A percentile compares a stretch with the other conserved stretches of the same genome.
These are phyloP conservation scores for Phytophthora sp. DNA, from an alignment of 352 stramenopile species.

Conservation along the genomic window DNA sequence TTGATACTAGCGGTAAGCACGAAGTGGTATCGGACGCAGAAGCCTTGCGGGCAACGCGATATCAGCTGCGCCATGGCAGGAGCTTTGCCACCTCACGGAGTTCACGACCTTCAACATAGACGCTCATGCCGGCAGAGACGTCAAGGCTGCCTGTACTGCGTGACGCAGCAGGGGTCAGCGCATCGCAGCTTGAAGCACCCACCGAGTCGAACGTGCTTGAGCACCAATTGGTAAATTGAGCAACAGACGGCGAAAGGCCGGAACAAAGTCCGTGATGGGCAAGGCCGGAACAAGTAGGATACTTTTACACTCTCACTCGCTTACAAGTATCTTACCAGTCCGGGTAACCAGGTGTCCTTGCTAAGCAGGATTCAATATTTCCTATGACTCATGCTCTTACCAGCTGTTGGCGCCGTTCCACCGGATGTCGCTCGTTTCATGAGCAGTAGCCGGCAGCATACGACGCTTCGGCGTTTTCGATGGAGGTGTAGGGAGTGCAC, in stretches of 20 bases:
- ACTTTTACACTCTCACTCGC: conserved; percentile 12
- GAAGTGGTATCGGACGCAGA: neutral
- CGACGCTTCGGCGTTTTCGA: no score
- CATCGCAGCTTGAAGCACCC: no score
- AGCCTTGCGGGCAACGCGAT: neutral
- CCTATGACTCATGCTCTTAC: neutral
- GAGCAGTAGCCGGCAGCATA: neutral
- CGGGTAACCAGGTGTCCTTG: no score
- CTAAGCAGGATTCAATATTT: conserved; percentile 7
- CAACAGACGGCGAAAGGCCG: conserved; percentile 27
- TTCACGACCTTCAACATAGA: neutral
- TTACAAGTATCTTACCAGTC: neutral
- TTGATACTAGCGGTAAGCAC: neutral
- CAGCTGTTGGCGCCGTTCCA: conserved; percentile 13
- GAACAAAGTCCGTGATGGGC: conserved; percentile 25
- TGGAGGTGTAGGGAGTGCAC: no score
- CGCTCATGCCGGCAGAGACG: neutral
- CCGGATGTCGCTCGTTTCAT: conserved; percentile 5
- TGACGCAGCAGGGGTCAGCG: no score
- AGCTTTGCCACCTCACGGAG: neutral
- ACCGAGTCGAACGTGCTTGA: no score
- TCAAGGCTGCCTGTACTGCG: no score
- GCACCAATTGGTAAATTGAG: no score
- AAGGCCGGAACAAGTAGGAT: conserved; percentile 34
- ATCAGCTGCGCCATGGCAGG: neutral